A percentile compares a stretch with the other conserved stretches of the same genome.
phyloP scores from a whole-genome alignment of 1,139 yeast genomes.

The Scheffersomyces cryptocercus region DNA sequence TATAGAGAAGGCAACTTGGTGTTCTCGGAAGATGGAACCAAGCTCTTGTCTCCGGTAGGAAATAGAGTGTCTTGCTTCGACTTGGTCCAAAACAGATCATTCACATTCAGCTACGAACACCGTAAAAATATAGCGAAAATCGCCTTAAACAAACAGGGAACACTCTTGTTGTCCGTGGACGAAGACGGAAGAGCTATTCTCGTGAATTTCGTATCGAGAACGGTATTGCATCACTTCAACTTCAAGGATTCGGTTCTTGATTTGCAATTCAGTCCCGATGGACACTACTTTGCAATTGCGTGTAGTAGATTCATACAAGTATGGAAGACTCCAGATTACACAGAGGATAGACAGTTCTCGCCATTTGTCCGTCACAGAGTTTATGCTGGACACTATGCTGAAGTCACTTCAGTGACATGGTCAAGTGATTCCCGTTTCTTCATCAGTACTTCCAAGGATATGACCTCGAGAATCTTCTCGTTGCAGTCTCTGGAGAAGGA shows the following conservation, averaged over 20 bases:
- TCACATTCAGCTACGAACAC: constrained; percentile 91
- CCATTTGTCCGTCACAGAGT: constrained; percentile 91
- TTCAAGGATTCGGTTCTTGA: constrained; percentile 78
- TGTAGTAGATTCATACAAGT: constrained; percentile 82
- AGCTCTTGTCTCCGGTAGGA: constrained; percentile 88
- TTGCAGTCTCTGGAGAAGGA: constrained; percentile 69
- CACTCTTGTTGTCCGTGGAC: constrained; percentile 83
- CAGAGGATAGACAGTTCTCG: constrained; percentile 84
- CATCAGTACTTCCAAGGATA: constrained; percentile 83
- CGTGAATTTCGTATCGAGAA: constrained; percentile 79
- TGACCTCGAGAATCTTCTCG: constrained; percentile 87
- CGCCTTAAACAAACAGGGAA: constrained; percentile 81
- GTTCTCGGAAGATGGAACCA: constrained; percentile 86
- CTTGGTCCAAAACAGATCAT: constrained; percentile 78
- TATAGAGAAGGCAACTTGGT: constrained; percentile 87
- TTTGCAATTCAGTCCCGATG: constrained; percentile 86
- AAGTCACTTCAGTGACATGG: constrained; percentile 80
- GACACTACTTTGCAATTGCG: constrained; percentile 83
- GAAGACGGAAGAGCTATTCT: constrained; percentile 91
- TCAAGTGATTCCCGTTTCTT: constrained; percentile 87
- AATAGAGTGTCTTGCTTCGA: constrained; percentile 90
- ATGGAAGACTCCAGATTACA: constrained; percentile 85
- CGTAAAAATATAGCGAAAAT: constrained; percentile 78
- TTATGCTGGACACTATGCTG: constrained; percentile 91
- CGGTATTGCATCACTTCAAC: constrained; percentile 93